These are phyloP conservation scores for Termitomyces eurrhizus DNA, from an alignment of 768 basidiomycete genomes.

Conservation along the genomic window DNA sequence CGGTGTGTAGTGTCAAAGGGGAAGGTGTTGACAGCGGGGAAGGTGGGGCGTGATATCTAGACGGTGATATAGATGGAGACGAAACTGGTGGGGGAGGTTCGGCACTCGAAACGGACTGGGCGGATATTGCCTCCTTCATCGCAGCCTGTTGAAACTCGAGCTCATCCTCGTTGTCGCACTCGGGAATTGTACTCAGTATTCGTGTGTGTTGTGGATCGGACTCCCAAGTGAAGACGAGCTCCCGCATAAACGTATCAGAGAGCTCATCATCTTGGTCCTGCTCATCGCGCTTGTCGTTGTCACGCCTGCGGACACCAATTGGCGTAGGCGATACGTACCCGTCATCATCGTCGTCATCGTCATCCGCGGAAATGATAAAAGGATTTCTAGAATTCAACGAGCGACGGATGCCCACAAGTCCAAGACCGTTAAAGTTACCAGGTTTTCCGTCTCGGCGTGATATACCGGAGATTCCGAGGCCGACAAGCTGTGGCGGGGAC, in stretches of 20 bases:
- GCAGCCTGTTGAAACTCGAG: background rate
- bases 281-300: background rate
- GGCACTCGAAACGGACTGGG: background rate
- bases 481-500: slow-evolving; percentile 2
- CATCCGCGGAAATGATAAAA: background rate
- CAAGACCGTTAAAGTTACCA: slow-evolving; percentile 12
- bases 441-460: slow-evolving; percentile 10
- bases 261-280: background rate
- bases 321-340: slow-evolving; percentile 12
- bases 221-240: slow-evolving; percentile 14
- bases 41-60: background rate
- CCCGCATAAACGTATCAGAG: slow-evolving; percentile 12
- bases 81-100: background rate
- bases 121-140: background rate
- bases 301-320: background rate
- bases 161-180: slow-evolving; percentile 13
- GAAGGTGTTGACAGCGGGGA: background rate
- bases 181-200: slow-evolving; percentile 8
- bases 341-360: slow-evolving; percentile 9
- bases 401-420: slow-evolving; percentile 13
- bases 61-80: background rate
- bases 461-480: slow-evolving; percentile 16
- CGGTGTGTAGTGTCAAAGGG: background rate
- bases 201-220: slow-evolving; percentile 5
- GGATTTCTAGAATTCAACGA: slow-evolving; percentile 3